Conservation (phyloP, 495 filamentous ascomycete species). For the Extremus antarcticus region DNA sequence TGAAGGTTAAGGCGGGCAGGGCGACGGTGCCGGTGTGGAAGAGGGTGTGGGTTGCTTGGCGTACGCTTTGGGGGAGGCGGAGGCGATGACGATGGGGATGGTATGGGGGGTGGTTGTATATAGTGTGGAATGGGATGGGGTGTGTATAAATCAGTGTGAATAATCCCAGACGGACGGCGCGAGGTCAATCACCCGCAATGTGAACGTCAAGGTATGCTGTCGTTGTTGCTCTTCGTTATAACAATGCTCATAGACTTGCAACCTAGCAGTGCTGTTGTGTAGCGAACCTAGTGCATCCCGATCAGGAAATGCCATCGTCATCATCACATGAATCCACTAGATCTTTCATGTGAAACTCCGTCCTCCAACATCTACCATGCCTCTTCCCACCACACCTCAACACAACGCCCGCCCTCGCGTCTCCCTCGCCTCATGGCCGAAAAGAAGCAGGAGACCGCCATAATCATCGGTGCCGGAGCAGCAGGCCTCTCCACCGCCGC, state of each 20-base stretch:
- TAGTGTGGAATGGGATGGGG: too few species aligned
- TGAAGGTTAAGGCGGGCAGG: constrained; percentile 40
- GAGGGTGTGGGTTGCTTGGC: constrained; percentile 45
- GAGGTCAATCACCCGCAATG: too few species aligned
- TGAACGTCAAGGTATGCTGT: too few species aligned
- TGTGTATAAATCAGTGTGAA: too few species aligned
- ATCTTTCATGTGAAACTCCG: constrained; percentile 9
- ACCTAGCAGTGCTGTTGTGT: neutral
- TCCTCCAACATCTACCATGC: neutral
- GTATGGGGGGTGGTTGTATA: neutral
- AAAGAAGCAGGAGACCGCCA: constrained; percentile 20
- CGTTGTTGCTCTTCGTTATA: too few species aligned
- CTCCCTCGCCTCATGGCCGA: neutral
- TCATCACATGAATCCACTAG: neutral
- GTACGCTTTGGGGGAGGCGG: constrained; percentile 29
- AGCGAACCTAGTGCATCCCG: too few species aligned
- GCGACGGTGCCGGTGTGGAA: constrained; percentile 47
- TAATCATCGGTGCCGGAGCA: constrained; percentile 48
- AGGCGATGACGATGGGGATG: neutral
- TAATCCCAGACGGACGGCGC: too few species aligned
- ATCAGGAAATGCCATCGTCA: neutral
- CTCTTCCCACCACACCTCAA: neutral
- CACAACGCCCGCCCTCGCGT: neutral
- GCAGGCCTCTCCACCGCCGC: constrained; percentile 58
- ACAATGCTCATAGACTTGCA: neutral